phyloP scores from a whole-genome alignment of 164 flowering plant species.

The Aristolochia fimbriata region DNA sequence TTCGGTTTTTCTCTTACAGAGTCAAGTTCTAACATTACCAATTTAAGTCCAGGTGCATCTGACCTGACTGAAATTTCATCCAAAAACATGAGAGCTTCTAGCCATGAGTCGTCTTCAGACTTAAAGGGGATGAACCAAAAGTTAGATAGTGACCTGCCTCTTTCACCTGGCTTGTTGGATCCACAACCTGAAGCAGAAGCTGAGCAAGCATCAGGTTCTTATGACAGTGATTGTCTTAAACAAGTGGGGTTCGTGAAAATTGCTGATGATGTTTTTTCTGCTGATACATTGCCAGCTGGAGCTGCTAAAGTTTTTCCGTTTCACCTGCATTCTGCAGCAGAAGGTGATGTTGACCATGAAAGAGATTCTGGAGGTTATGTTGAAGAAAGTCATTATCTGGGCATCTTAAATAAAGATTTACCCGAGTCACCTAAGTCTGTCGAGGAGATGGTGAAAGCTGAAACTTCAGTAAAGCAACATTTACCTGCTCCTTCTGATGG shows the following conservation, averaged over 20 bases:
- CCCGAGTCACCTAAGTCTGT: slow-evolving; percentile 11
- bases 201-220: not conserved
- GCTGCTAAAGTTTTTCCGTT: not conserved
- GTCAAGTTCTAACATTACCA: slow-evolving; percentile 7
- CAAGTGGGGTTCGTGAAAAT: not conserved
- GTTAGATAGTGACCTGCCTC: slow-evolving; percentile 6
- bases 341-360: slow-evolving; percentile 10
- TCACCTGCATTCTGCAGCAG: slow-evolving; percentile 11
- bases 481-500: no score
- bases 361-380: slow-evolving; percentile 10
- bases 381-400: slow-evolving; percentile 10
- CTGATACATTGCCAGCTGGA: not conserved
- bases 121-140: slow-evolving; percentile 9
- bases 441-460: slow-evolving; percentile 8
- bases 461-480: no score
- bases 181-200: slow-evolving; percentile 2
- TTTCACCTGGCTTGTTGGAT: slow-evolving; percentile 6
- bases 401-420: slow-evolving; percentile 7
- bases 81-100: not conserved
- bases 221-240: not conserved
- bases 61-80: slow-evolving; percentile 18
- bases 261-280: not conserved
- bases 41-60: slow-evolving; percentile 16
- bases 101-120: slow-evolving; percentile 2
- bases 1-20: slow-evolving; percentile 16